Evolutionary conservation across 768 basidiomycete species (phyloP), one percentile per base, ranked within the genome.

Genomic region (Phlegmacium glaucopus): DNA sequence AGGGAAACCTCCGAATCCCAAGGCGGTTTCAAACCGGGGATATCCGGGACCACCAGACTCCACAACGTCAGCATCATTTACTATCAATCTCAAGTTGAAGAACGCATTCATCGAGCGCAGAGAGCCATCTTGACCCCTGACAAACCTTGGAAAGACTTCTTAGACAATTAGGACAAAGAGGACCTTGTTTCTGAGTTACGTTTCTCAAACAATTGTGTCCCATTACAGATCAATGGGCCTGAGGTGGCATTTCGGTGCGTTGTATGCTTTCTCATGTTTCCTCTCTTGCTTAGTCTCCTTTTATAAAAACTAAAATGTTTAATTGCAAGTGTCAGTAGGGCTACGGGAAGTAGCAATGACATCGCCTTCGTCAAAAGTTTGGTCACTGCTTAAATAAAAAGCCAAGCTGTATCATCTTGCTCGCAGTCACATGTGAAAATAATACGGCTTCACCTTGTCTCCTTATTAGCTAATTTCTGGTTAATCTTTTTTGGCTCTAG

Each of bases 11-110:
- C 86, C 44, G 75, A 79, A 15, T 90, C 85, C 47, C 69, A 75
- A 3, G n/a, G n/a, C n/a, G n/a, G n/a, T n/a, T n/a, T n/a, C n/a
- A n/a, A n/a, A n/a, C n/a, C n/a, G n/a, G n/a, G n/a, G n/a, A 72
- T 96, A 53, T 61, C 72, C 1, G 90, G 92, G 30, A 61, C 78
- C 32, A 75, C 97, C 56, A 66, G 72, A 22, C 87, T 97, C 68
- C 62, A 76, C 47, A 67, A 90, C 51, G 77, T 94, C 64, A n/a
- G n/a, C 32, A 65, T n/a, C n/a, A n/a, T n/a, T 15, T 15, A 15
- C 13, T 6, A 77, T 44, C 81, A 80, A 51, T 51, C 56, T 0
- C 57, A 73, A 1, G 85, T 88, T 2, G 83, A 87, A 48, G 83
- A 84, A 4, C 72, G 83, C 4, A 82, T 88, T 41, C 70, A 80